These are phyloP conservation scores for Pachysandra terminalis DNA, from an alignment of 164 flowering plant species.

Conservation along the genomic window DNA sequence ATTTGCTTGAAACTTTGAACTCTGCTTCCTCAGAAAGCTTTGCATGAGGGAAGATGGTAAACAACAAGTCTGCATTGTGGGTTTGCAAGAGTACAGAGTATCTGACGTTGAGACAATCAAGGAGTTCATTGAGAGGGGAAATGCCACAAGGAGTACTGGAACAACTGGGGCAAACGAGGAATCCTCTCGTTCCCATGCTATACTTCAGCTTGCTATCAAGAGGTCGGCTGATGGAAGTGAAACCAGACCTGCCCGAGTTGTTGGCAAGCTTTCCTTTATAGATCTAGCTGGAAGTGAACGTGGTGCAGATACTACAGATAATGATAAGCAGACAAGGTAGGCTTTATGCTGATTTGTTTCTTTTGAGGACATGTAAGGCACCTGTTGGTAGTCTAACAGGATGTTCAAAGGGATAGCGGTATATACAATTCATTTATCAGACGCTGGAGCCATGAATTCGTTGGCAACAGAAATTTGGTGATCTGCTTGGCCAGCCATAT, in stretches of 20 bases:
- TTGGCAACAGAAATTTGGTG: too few species aligned
- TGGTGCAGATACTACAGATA: conserved; percentile 97
- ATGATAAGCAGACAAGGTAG: conserved; percentile 93
- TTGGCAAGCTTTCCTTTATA: conserved; percentile 93
- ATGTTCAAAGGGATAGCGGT: too few species aligned
- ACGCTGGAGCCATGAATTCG: neutral
- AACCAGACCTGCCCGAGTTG: conserved; percentile 71
- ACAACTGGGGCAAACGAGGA: conserved; percentile 99
- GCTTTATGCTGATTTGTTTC: neutral
- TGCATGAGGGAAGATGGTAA: conserved; percentile 99
- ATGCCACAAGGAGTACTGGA: conserved; percentile 86
- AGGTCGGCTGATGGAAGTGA: conserved; percentile 68
- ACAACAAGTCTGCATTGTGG: conserved; percentile 93
- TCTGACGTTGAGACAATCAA: conserved; percentile 67
- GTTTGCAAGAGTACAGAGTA: conserved; percentile 79
- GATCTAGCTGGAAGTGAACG: conserved; percentile 99
- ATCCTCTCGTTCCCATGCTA: conserved; percentile 96
- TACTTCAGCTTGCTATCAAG: conserved; percentile 88
- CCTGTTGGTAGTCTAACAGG: neutral
- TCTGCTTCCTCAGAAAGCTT: conserved; percentile 51
- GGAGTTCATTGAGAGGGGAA: conserved; percentile 87
- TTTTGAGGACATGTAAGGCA: neutral
- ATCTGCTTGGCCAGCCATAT: too few species aligned
- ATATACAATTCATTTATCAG: too few species aligned
- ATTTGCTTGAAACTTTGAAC: conserved; percentile 3